Base-by-base conservation (phyloP, 192 early-diverging fungal genomes). In the Entrophospora sp. region DNA sequence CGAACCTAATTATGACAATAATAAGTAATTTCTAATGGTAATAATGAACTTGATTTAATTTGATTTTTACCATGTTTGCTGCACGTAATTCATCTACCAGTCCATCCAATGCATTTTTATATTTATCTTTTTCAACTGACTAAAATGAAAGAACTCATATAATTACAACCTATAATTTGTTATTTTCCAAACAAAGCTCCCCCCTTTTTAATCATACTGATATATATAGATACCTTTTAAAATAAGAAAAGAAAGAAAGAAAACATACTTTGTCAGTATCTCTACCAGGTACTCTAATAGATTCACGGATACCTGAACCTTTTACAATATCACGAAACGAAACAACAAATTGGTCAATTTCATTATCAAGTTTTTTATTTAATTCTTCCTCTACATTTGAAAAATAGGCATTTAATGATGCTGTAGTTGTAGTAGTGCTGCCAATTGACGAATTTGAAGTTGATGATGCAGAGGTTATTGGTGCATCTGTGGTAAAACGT, bases 51-150 rank as follows among this genome's bases (percentile, higher is more conserved):
- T 14, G 20, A 57, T 24, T 1, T 34, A 25, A 57, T 14, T 57
- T 20, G 20, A 25, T 35, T 30, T 2, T 30, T 66, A 66, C 64
- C 16, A 66, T 40, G 24, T 37, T 66, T 28, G 64, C 64, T 5
- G 64, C 64, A 28, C 37, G 34, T 55, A 66, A 35, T 40, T 66
- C 64, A 22, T 13, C 49, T 2, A 55, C 37, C 28, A 24, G 55
- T n/a, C 46, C 64, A 27, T 66, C 64, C 4, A 66, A 30, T 18
- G 64, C 32, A 37, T 46, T 66, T 38, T 51, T 20, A 32, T 49
- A 66, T 40, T 66, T 53, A n/a, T 66, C 64, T 55, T 66, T 66
- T 40, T 53, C 64, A 49, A 66, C 52, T n/a, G 9, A 6, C 64
- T 66, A 25, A 24, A 24, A 49, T 6, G 30, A 49, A 24, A 48